These are phyloP conservation scores for Parietichytrium sp. DNA, from an alignment of 108 stramenopile species.

Conservation along the genomic window DNA sequence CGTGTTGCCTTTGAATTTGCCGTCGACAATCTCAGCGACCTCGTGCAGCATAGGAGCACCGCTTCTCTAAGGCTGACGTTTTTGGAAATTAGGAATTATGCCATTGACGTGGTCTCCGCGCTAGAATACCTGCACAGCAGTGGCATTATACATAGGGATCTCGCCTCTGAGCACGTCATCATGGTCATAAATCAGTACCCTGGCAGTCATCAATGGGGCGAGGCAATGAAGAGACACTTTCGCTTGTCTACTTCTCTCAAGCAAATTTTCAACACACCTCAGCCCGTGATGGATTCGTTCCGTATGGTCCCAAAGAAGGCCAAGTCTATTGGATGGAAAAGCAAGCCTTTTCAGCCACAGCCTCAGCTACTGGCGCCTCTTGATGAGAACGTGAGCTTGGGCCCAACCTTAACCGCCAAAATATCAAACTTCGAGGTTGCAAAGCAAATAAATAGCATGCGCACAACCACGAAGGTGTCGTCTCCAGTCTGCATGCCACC, in stretches of 20 bases:
- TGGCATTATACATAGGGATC: neutral
- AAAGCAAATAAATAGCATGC: neutral
- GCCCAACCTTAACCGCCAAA: neutral
- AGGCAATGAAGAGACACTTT: constrained; percentile 14
- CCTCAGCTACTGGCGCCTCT: neutral
- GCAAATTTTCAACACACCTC: neutral
- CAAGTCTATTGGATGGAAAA: neutral
- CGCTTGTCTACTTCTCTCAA: neutral
- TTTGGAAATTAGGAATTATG: neutral
- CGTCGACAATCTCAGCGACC: neutral
- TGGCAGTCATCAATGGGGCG: neutral
- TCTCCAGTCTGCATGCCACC: neutral
- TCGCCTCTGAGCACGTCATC: neutral
- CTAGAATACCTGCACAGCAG: neutral
- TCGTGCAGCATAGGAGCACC: neutral
- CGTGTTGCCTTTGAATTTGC: constrained; percentile 17
- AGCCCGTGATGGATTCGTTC: too few relatives aligned
- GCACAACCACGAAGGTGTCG: neutral
- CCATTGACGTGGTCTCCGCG: neutral
- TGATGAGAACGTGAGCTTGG: neutral
- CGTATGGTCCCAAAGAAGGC: neutral
- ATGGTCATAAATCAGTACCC: neutral
- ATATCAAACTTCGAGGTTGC: constrained; percentile 30
- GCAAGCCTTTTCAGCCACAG: neutral
- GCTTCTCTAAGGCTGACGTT: neutral